These are phyloP conservation scores for Solanum verrucosum DNA, from an alignment of 257 asterid species.

Conservation along the genomic window DNA sequence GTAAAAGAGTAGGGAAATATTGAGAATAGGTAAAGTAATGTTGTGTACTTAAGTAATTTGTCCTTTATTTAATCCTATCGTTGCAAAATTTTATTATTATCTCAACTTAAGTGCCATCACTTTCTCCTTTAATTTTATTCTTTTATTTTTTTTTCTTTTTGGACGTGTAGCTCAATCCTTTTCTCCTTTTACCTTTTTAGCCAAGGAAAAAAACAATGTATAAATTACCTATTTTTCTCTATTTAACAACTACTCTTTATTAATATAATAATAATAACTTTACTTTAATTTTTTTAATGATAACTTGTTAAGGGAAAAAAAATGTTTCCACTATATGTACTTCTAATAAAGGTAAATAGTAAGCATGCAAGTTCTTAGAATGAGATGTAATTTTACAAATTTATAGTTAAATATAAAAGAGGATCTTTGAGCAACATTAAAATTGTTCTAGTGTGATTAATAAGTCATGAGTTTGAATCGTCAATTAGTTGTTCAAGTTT, in stretches of 20 bases:
- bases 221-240: background rate
- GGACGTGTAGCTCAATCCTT: background rate
- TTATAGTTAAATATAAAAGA: background rate
- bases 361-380: background rate
- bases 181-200: background rate
- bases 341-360: background rate
- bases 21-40: too few species aligned
- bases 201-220: background rate
- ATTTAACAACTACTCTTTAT: background rate
- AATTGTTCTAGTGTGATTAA: background rate
- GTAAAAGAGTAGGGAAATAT: too few species aligned
- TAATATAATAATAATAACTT: background rate
- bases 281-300: background rate
- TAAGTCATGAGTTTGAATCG: background rate
- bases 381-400: background rate
- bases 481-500: background rate
- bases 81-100: background rate
- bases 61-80: background rate
- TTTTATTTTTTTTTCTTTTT: background rate
- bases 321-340: background rate
- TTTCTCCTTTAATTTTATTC: background rate
- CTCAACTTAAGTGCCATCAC: background rate
- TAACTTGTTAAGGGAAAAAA: background rate
- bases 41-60: too few species aligned
- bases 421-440: background rate